phyloP scores from a whole-genome alignment of 306 rosid species.

The Amphicarpaea edgeworthii region DNA sequence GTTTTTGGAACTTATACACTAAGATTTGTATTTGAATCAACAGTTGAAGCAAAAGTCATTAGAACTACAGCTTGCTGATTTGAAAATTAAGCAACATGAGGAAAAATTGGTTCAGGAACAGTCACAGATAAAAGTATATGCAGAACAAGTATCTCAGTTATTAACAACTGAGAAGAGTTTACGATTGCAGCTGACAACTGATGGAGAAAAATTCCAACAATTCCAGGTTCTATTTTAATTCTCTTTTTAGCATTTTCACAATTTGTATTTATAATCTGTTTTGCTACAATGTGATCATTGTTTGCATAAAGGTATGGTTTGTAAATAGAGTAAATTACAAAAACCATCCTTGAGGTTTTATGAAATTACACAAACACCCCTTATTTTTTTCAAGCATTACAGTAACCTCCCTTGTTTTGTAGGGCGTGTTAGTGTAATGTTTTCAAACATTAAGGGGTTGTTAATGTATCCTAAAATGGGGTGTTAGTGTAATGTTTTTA shows the following conservation, averaged over 20 bases:
- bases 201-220: slow-evolving; percentile 95
- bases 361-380: no score
- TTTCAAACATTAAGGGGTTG: no score
- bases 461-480: no score
- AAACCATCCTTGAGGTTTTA: no score
- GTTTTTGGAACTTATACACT: slow-evolving; percentile 25
- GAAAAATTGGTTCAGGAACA: slow-evolving; percentile 86
- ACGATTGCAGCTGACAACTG: slow-evolving; percentile 84
- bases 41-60: slow-evolving; percentile 91
- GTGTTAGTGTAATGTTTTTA: no score
- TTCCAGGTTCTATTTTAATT: slow-evolving; percentile 71
- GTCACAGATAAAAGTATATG: slow-evolving; percentile 88
- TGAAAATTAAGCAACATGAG: slow-evolving; percentile 85
- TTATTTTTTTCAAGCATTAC: no score
- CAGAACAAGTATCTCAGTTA: slow-evolving; percentile 88
- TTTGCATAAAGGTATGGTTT: no score
- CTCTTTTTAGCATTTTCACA: slow-evolving; percentile 20
- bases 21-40: slow-evolving; percentile 50
- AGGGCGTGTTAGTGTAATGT: no score
- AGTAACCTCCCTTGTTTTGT: no score
- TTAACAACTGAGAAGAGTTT: slow-evolving; percentile 84
- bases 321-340: no score
- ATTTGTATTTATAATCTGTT: slow-evolving; percentile 21
- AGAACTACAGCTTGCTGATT: slow-evolving; percentile 94
- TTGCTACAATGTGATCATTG: slow-evolving; percentile 25